phyloP scores from a whole-genome alignment of 805 yeast species.

The Helenozyma rhizophorensis region DNA sequence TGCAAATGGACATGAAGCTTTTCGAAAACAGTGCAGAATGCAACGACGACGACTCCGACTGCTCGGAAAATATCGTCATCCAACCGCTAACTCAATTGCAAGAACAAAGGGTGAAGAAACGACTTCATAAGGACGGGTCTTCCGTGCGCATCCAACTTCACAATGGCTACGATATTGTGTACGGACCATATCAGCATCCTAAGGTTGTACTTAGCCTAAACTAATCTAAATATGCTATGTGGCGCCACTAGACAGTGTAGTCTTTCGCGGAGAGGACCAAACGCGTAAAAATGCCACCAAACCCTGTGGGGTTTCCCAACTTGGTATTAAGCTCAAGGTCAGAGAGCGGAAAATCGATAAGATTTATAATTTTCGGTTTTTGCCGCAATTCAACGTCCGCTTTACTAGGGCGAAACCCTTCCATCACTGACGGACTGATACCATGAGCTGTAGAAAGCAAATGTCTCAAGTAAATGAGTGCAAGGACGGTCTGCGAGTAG shows the following conservation, averaged over 20 bases:
- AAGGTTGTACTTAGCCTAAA: background rate
- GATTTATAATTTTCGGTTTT: conserved; percentile 18
- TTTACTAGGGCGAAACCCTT: conserved; percentile 24
- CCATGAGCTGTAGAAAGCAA: conserved; percentile 18
- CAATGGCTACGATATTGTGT: background rate
- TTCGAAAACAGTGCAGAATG: conserved; percentile 10
- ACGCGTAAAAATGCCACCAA: conserved; percentile 12
- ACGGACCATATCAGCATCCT: conserved; percentile 1
- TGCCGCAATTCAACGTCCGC: conserved; percentile 31
- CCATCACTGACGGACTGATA: conserved; percentile 20
- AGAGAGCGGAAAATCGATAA: conserved; percentile 10
- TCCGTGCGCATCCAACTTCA: background rate
- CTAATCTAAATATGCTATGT: background rate
- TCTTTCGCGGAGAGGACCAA: conserved; percentile 10
- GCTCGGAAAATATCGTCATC: conserved; percentile 13
- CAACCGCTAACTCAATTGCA: conserved; percentile 21
- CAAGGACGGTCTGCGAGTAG: conserved; percentile 14
- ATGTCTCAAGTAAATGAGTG: conserved; percentile 16
- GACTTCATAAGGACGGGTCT: background rate
- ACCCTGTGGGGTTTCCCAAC: conserved; percentile 8
- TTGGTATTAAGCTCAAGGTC: conserved; percentile 8
- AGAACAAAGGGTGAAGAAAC: conserved; percentile 18
- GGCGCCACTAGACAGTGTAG: conserved; percentile 4
- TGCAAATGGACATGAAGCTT: conserved; percentile 21
- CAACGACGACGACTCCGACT: conserved; percentile 23